A percentile compares a stretch with the other conserved stretches of the same genome.
Conservation (phyloP, 1,139 yeast genomes). For the Candida labiduridarum region DNA sequence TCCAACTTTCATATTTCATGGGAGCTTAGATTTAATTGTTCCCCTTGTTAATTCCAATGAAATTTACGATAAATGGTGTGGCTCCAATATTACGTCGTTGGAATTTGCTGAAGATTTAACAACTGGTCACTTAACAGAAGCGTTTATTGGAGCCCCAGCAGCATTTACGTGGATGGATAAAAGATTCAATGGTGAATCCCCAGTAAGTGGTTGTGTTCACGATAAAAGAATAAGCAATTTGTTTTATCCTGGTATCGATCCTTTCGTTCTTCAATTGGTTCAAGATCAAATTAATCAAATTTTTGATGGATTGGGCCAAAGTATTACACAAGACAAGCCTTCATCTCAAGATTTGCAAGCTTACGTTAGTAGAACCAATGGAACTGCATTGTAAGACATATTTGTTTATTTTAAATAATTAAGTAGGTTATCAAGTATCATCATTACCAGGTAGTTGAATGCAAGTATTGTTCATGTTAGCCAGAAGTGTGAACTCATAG, state of each 20-base stretch:
- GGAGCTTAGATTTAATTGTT: slow-evolving; percentile 29
- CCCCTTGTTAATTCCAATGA: slow-evolving; percentile 28
- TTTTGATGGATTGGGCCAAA: neutral
- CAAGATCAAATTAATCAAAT: neutral
- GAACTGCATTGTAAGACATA: neutral
- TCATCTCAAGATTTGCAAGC: neutral
- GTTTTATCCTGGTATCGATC: slow-evolving; percentile 20
- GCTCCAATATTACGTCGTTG: slow-evolving; percentile 27
- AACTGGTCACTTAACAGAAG: slow-evolving; percentile 31
- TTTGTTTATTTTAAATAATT: no score
- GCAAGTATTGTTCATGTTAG: no score
- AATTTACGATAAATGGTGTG: slow-evolving; percentile 34
- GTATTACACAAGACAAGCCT: neutral
- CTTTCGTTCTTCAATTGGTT: neutral
- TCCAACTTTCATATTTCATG: slow-evolving; percentile 39
- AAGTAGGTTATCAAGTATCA: no score
- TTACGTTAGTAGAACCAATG: neutral
- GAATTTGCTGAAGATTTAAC: slow-evolving; percentile 29
- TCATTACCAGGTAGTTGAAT: no score
- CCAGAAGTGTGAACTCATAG: no score
- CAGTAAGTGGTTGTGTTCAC: slow-evolving; percentile 30
- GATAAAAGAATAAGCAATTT: slow-evolving; percentile 26
- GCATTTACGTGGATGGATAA: slow-evolving; percentile 29
- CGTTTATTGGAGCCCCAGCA: slow-evolving; percentile 30
- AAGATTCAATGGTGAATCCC: slow-evolving; percentile 21